A percentile compares a stretch with the other conserved stretches of the same genome.
Evolutionary conservation across 257 asterid genomes (phyloP).

Genomic region (Avicennia marina): DNA sequence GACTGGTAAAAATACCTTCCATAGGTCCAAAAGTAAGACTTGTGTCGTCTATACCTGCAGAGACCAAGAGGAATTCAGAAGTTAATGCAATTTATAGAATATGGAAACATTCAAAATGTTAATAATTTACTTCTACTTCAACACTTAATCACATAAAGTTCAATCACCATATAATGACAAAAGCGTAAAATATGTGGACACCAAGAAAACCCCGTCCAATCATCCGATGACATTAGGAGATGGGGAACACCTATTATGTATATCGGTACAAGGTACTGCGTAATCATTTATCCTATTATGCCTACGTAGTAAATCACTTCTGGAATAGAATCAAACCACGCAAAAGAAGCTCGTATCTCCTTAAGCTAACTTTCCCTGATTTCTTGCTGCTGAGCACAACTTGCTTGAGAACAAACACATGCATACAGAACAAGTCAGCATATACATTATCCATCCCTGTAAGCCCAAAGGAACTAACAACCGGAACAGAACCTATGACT

Average conservation of each 20-base stretch:
- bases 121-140: slow-evolving; percentile 4
- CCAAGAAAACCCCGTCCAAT: background rate
- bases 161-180: background rate
- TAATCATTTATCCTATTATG: background rate
- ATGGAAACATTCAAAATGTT: background rate
- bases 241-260: background rate
- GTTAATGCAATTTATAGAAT: slow-evolving; percentile 1
- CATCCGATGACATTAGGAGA: slow-evolving; percentile 4
- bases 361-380: too few relatives aligned
- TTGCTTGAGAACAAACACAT: too few relatives aligned
- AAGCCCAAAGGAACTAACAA: too few relatives aligned
- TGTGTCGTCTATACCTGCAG: slow-evolving; percentile 60
- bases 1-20: slow-evolving; percentile 40
- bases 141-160: background rate
- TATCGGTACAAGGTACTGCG: background rate
- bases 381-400: too few relatives aligned
- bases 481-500: too few relatives aligned
- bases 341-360: background rate
- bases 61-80: slow-evolving; percentile 11
- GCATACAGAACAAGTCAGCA: too few relatives aligned
- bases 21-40: slow-evolving; percentile 59
- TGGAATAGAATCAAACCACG: background rate
- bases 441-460: too few relatives aligned
- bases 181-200: background rate
- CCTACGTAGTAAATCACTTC: background rate